These are phyloP conservation scores for Boletus sp. DNA, from an alignment of 768 basidiomycete species.

Conservation along the genomic window DNA sequence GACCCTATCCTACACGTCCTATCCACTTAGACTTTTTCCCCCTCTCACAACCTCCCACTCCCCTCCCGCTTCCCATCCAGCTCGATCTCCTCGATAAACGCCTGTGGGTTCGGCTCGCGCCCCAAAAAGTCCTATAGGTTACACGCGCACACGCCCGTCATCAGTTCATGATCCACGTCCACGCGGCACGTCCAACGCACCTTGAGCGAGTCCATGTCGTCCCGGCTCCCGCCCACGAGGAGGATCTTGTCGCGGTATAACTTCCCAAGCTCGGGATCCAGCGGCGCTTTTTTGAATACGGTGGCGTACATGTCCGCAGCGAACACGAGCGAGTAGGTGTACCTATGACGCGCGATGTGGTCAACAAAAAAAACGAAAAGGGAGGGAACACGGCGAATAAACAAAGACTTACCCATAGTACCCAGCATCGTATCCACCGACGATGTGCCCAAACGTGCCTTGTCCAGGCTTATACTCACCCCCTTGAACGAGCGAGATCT, in stretches of 20 bases:
- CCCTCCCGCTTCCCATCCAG: too few species aligned
- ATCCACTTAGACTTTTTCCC: too few species aligned
- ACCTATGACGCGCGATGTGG: slow-evolving; percentile 29
- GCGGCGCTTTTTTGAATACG: slow-evolving; percentile 74
- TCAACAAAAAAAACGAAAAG: neutral
- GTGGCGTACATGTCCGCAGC: slow-evolving; percentile 61
- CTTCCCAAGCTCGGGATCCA: slow-evolving; percentile 62
- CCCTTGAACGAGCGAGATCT: slow-evolving; percentile 64
- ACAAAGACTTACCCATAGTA: slow-evolving; percentile 52
- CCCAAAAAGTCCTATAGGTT: slow-evolving; percentile 68
- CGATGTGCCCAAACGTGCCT: slow-evolving; percentile 69
- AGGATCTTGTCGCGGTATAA: slow-evolving; percentile 75
- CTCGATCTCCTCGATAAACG: slow-evolving; percentile 40
- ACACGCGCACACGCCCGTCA: too few species aligned
- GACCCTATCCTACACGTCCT: too few species aligned
- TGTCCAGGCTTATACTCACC: slow-evolving; percentile 62
- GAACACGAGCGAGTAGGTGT: slow-evolving; percentile 68
- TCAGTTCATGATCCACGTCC: too few species aligned
- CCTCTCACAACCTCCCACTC: too few species aligned
- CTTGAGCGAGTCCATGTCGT: slow-evolving; percentile 71
- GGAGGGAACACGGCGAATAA: neutral
- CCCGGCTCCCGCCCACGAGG: slow-evolving; percentile 65
- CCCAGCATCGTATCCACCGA: slow-evolving; percentile 62
- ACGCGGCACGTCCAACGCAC: slow-evolving; percentile 32
- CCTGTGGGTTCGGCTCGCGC: slow-evolving; percentile 67